phyloP scores from a whole-genome alignment of 768 basidiomycete species.

The Amanita inopinata region DNA sequence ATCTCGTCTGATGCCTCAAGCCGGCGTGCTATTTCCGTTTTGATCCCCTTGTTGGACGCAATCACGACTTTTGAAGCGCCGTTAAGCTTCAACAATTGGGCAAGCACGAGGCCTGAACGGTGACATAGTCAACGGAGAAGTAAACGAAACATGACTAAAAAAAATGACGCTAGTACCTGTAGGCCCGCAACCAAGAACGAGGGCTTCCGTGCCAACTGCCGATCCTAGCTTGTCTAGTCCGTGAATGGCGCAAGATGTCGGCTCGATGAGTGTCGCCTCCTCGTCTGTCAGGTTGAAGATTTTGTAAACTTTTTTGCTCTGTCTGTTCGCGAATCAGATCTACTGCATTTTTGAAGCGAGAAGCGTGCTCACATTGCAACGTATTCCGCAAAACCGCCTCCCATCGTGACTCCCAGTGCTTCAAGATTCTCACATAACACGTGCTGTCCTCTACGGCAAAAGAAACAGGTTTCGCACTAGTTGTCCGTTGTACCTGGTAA shows the following conservation, averaged over 20 bases:
- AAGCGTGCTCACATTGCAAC: slow-evolving; percentile 58
- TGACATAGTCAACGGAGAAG: too few relatives aligned
- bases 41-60: slow-evolving; percentile 83
- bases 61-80: slow-evolving; percentile 75
- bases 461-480: slow-evolving; percentile 79
- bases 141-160: too few relatives aligned
- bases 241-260: slow-evolving; percentile 85
- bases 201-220: slow-evolving; percentile 73
- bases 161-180: slow-evolving; percentile 39
- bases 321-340: slow-evolving; percentile 14
- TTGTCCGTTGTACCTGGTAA: too few relatives aligned
- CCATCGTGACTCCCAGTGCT: slow-evolving; percentile 65
- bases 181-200: slow-evolving; percentile 81
- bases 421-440: slow-evolving; percentile 81
- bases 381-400: slow-evolving; percentile 88
- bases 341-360: not conserved
- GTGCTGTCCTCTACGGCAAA: slow-evolving; percentile 71
- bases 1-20: slow-evolving; percentile 78
- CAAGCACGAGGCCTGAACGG: slow-evolving; percentile 53
- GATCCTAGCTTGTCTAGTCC: slow-evolving; percentile 82
- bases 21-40: slow-evolving; percentile 77
- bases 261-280: slow-evolving; percentile 81
- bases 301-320: slow-evolving; percentile 72
- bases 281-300: slow-evolving; percentile 81
- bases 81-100: slow-evolving; percentile 80